Evolutionary conservation across 1,284 basidiomycete species (phyloP), one percentile per base, ranked within the genome.

Genomic region (Papiliotrema fonsecae): DNA sequence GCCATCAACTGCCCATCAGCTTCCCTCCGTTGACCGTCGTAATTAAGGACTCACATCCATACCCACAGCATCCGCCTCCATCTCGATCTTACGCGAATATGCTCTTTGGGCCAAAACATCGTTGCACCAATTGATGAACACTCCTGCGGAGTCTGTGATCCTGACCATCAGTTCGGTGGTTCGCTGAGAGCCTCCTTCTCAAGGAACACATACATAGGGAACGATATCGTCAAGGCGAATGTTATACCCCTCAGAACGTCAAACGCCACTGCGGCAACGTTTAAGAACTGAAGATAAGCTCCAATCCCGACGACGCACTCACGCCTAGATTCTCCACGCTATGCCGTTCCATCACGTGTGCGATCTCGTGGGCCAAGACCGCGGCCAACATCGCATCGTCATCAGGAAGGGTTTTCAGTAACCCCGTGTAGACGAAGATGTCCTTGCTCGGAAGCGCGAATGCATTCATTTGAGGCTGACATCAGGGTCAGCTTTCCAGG

Each of bases 381-480:
- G 76, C 77, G 1, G 77, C 75, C 13, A 78, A 60, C 35, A 79
- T 61, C 4, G 75, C 65, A 56, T 78, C 77, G 18, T 75, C 64
- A 9, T 76, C 64, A 1, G 69, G 69, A 6, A 72, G 49, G 3
- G 76, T 58, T 27, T 76, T 64, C 6, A 79, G 67, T 25, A 79
- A 60, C 14, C 78, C 78, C 1, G 77, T 75, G 60, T 78, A 78
- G 28, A 78, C 71, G 48, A 78, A 77, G 27, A 78, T 67, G 49
- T 78, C 76, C 54, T 76, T 76, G 27, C 75, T 76, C 2, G 77
- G 77, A 2, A 78, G 61, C 1, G 77, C 77, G 52, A 77, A 77
- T 3, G 77, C 77, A 55, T 79, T 78, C 53, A 78, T 62, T 42
- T 73, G 69, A 0, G 76, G 75, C 72, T 73, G 37, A 11, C 10